Evolutionary conservation across 2,329 filamentous ascomycete genomes (phyloP).

Genomic region (Falciphora oryzae): DNA sequence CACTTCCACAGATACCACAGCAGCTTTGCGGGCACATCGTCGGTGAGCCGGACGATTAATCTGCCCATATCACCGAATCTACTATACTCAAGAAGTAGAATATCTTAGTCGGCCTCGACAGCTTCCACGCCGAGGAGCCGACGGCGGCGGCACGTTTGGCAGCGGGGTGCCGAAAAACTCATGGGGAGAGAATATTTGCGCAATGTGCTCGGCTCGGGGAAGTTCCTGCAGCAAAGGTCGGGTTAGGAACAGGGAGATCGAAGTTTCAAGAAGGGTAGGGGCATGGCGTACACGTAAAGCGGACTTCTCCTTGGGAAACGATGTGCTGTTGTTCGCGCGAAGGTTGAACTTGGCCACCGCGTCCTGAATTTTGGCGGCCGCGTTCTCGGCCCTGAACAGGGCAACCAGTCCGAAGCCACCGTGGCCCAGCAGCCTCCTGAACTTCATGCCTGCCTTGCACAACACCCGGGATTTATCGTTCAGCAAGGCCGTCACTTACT

Average conservation of each 20-base stretch:
- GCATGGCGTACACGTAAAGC: background rate
- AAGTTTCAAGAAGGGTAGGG: background rate
- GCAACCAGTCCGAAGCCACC: background rate
- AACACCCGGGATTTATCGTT: background rate
- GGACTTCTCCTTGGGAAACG: background rate
- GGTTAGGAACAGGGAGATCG: background rate
- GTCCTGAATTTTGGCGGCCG: background rate
- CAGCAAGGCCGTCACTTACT: background rate
- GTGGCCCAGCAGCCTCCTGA: background rate
- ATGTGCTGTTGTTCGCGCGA: background rate
- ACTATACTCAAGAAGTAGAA: background rate
- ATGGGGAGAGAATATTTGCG: background rate
- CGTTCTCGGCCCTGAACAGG: background rate
- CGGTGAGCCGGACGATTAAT: background rate
- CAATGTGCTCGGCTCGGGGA: background rate
- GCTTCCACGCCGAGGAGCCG: background rate
- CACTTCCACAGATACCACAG: background rate
- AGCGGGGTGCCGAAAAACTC: background rate
- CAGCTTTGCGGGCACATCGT: background rate
- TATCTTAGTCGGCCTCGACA: background rate
- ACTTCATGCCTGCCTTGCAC: slow-evolving; percentile 1
- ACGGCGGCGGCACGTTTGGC: background rate
- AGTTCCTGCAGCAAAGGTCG: background rate
- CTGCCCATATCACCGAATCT: background rate
- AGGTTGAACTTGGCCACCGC: background rate